Evolutionary conservation across 345 rosid species (phyloP).

Genomic region (Draba incana): DNA sequence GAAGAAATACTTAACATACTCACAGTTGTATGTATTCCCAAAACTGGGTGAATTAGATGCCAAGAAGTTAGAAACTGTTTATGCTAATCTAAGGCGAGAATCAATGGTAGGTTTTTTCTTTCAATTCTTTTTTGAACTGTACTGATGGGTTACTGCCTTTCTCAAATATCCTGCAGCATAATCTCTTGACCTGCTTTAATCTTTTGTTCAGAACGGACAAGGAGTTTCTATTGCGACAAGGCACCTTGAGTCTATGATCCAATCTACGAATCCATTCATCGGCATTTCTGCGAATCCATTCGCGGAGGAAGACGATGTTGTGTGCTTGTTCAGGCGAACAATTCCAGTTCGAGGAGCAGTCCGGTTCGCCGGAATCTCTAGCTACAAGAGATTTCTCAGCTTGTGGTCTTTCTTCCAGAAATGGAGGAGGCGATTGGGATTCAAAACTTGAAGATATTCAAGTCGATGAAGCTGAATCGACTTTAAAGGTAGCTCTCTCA

Average conservation of each 20-base stretch:
- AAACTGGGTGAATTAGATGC: constrained; percentile 80
- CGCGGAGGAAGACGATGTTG: constrained; percentile 59
- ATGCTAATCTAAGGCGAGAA: constrained; percentile 88
- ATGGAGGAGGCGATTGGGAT: constrained; percentile 68
- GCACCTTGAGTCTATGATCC: constrained; percentile 97
- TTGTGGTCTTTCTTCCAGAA: constrained; percentile 77
- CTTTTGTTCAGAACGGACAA: constrained; percentile 76
- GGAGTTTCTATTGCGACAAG: constrained; percentile 98
- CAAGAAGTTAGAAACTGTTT: constrained; percentile 87
- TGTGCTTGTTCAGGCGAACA: constrained; percentile 98
- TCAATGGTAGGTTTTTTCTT: constrained; percentile 57
- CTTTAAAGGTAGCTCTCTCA: constrained; percentile 94
- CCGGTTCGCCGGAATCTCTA: constrained; percentile 86
- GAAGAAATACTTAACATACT: constrained; percentile 90
- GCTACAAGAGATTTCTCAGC: constrained; percentile 96
- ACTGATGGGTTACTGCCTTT: neutral
- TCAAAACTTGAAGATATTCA: constrained; percentile 74
- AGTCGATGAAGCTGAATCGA: constrained; percentile 94
- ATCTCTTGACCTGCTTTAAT: constrained; percentile 15
- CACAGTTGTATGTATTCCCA: constrained; percentile 88
- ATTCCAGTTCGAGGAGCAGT: constrained; percentile 84
- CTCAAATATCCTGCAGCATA: neutral
- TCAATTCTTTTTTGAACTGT: neutral
- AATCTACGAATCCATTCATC: too few relatives aligned
- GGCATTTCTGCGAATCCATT: too few relatives aligned